These are phyloP conservation scores for Hylodesmum podocarpum DNA, from an alignment of 306 rosid species.

Conservation along the genomic window DNA sequence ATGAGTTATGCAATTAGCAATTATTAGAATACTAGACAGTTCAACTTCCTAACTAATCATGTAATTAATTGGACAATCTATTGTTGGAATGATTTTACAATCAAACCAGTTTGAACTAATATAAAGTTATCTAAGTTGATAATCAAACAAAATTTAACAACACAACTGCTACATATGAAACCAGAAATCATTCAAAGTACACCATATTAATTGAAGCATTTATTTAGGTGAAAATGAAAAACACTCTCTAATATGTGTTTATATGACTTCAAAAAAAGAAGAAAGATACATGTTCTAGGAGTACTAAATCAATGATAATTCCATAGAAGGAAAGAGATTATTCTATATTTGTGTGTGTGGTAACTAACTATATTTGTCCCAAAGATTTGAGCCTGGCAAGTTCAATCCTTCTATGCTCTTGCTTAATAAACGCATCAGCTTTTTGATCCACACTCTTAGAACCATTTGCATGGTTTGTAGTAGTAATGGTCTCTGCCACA, in stretches of 20 bases:
- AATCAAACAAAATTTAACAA: too few species aligned
- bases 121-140: too few species aligned
- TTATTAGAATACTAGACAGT: too few species aligned
- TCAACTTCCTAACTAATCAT: too few species aligned
- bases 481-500: not conserved
- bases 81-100: too few species aligned
- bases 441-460: constrained; percentile 39
- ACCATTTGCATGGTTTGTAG: not conserved
- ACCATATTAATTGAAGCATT: not conserved
- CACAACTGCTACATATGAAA: not conserved
- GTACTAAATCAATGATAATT: not conserved
- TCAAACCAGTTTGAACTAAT: too few species aligned
- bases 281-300: not conserved
- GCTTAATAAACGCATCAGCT: constrained; percentile 58
- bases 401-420: constrained; percentile 45
- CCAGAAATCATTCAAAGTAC: not conserved
- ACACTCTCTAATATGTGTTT: not conserved
- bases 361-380: not conserved
- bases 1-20: too few species aligned
- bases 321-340: not conserved
- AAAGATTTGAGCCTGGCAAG: constrained; percentile 33
- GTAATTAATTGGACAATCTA: too few species aligned
- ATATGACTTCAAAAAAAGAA: not conserved
- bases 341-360: not conserved
- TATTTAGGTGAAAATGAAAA: constrained; percentile 2